Conservation (phyloP, 2,329 filamentous ascomycete species). For the Neofusicoccum sp. region DNA sequence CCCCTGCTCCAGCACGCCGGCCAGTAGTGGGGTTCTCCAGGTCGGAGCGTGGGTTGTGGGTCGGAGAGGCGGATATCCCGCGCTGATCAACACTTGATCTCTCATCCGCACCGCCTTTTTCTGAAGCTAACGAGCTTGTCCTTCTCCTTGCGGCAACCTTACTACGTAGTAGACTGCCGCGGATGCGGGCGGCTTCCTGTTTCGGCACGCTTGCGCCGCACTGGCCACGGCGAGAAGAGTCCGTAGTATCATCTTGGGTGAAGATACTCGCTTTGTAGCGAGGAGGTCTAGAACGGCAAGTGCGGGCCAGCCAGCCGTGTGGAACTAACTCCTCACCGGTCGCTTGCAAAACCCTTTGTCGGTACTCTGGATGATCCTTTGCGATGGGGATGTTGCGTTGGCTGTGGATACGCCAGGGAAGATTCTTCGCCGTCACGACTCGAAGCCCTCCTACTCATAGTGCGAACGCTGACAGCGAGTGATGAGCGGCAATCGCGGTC, state of each 20-base stretch:
- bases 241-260: conserved; percentile 4
- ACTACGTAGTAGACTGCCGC: background rate
- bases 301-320: background rate
- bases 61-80: conserved; percentile 6
- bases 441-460: background rate
- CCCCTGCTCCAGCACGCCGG: background rate
- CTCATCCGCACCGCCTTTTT: conserved; percentile 12
- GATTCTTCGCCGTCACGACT: conserved; percentile 4
- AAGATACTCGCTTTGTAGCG: background rate
- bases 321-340: conserved; percentile 9
- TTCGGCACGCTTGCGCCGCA: background rate
- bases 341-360: conserved; percentile 1
- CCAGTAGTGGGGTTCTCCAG: conserved; percentile 14
- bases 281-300: background rate
- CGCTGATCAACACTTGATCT: conserved; percentile 18
- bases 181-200: conserved; percentile 13
- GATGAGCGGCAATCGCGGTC: background rate
- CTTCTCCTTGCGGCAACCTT: background rate
- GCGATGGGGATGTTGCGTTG: background rate
- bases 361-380: background rate
- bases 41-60: conserved; percentile 11
- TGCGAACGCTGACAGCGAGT: background rate
- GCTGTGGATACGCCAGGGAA: conserved; percentile 9
- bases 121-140: background rate
- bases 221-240: conserved; percentile 8